Evolutionary conservation across 768 basidiomycete species (phyloP).

Genomic region (Naganishia vaughanmartiniae): DNA sequence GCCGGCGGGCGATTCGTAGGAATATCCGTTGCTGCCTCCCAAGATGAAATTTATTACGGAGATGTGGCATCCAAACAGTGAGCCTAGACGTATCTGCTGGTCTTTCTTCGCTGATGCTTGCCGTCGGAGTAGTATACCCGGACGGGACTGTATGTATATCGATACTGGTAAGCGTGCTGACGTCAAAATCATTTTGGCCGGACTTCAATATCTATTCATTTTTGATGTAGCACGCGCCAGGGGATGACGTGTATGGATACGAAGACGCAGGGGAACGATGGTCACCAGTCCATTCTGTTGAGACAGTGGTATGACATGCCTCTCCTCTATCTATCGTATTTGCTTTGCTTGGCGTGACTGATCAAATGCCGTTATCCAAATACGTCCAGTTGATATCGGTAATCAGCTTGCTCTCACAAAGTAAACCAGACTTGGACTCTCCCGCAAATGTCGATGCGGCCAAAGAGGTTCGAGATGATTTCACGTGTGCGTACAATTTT

Average conservation of each 20-base stretch:
- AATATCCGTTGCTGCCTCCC: constrained; percentile 86
- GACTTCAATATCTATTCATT: not conserved
- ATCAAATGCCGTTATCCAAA: too few relatives aligned
- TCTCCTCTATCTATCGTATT: not conserved
- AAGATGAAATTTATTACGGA: constrained; percentile 67
- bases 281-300: constrained; percentile 95
- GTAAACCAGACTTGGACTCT: constrained; percentile 84
- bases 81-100: constrained; percentile 26
- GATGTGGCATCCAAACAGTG: constrained; percentile 57
- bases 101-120: not conserved
- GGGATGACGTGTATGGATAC: constrained; percentile 89
- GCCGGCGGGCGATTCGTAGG: constrained; percentile 47
- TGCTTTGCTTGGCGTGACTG: not conserved
- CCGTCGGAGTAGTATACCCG: constrained; percentile 48
- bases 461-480: constrained; percentile 49
- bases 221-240: constrained; percentile 74
- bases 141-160: constrained; percentile 55
- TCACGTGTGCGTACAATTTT: constrained; percentile 40
- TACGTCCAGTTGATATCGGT: constrained; percentile 78
- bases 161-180: constrained; percentile 50
- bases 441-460: constrained; percentile 97
- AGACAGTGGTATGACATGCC: constrained; percentile 73
- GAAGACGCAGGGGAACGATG: constrained; percentile 96
- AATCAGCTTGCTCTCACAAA: constrained; percentile 89
- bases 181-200: too few relatives aligned